These are phyloP conservation scores for Flaveria trinervia DNA, from an alignment of 129 eudicot species.

Conservation along the genomic window DNA sequence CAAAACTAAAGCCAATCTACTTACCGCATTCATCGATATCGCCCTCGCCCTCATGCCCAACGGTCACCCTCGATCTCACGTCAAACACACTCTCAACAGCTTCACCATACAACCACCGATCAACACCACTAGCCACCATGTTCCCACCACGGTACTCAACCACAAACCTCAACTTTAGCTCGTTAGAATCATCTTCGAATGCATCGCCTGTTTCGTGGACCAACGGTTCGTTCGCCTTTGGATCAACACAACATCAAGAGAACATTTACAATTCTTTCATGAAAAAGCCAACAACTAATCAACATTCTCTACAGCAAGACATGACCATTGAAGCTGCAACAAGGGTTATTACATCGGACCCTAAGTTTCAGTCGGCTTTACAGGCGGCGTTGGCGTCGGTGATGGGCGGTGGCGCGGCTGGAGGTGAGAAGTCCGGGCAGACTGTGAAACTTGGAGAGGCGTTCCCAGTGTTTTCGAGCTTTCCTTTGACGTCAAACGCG, in stretches of 20 bases:
- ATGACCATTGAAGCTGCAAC: slow-evolving; percentile 76
- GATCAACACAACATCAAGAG: slow-evolving; percentile 53
- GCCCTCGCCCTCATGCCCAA: slow-evolving; percentile 65
- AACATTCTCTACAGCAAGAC: slow-evolving; percentile 54
- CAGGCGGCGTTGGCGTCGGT: slow-evolving; percentile 78
- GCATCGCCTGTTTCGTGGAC: slow-evolving; percentile 61
- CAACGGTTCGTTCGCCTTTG: slow-evolving; percentile 49
- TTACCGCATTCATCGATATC: slow-evolving; percentile 68
- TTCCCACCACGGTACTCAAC: slow-evolving; percentile 60
- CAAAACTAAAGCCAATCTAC: slow-evolving; percentile 61
- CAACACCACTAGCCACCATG: slow-evolving; percentile 31
- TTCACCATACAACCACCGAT: slow-evolving; percentile 46
- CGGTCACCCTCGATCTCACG: slow-evolving; percentile 89
- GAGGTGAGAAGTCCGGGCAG: slow-evolving; percentile 27
- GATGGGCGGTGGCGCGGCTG: slow-evolving; percentile 42
- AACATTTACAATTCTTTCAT: slow-evolving; percentile 48
- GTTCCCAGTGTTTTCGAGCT: slow-evolving; percentile 69
- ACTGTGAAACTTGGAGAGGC: slow-evolving; percentile 42
- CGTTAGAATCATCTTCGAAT: slow-evolving; percentile 48
- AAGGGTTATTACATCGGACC: slow-evolving; percentile 82
- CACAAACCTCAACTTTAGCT: slow-evolving; percentile 72
- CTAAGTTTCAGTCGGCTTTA: slow-evolving; percentile 77
- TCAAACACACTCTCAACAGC: slow-evolving; percentile 65
- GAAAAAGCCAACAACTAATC: slow-evolving; percentile 37
- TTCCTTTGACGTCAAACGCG: slow-evolving; percentile 50